A percentile compares a stretch with the other conserved stretches of the same genome.
Conservation (phyloP, 2,329 filamentous ascomycete genomes). For the Thelonectria discophora region DNA sequence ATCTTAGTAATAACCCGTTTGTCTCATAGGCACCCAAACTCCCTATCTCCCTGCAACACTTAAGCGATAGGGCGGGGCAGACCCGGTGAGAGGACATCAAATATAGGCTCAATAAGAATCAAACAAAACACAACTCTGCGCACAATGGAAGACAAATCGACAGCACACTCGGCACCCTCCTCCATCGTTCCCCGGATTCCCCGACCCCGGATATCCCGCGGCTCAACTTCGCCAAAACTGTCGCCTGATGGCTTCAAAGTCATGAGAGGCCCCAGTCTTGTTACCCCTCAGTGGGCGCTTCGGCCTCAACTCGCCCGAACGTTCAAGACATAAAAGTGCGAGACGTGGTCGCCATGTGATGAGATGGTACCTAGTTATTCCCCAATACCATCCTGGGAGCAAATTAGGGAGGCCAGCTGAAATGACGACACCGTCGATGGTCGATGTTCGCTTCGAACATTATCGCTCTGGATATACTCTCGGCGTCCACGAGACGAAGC, state of each 20-base stretch:
- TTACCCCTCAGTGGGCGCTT: constrained; percentile 17
- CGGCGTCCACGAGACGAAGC: constrained; percentile 22
- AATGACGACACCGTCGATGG: constrained; percentile 16
- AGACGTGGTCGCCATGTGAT: not conserved
- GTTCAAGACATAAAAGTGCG: constrained; percentile 3
- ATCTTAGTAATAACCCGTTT: too few relatives aligned
- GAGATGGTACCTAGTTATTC: not conserved
- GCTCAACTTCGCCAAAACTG: constrained; percentile 17
- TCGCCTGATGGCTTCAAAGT: constrained; percentile 8
- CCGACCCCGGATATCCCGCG: constrained; percentile 8
- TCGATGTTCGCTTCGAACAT: constrained; percentile 27
- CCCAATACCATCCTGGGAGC: too few relatives aligned
- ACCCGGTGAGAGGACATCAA: too few relatives aligned
- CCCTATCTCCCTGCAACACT: too few relatives aligned
- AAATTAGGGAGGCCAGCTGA: too few relatives aligned
- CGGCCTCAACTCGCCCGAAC: constrained; percentile 14
- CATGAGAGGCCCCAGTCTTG: constrained; percentile 11
- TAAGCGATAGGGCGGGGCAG: too few relatives aligned
- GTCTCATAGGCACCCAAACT: too few relatives aligned
- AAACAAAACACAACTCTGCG: too few relatives aligned
- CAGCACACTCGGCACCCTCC: too few relatives aligned
- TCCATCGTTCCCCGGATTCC: not conserved
- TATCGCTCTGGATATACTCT: constrained; percentile 20
- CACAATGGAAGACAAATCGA: not conserved
- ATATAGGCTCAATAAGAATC: too few relatives aligned